Evolutionary conservation across 2,329 filamentous ascomycete species (phyloP), one percentile per base, ranked within the genome.

Genomic region (Lachnellula cervina): DNA sequence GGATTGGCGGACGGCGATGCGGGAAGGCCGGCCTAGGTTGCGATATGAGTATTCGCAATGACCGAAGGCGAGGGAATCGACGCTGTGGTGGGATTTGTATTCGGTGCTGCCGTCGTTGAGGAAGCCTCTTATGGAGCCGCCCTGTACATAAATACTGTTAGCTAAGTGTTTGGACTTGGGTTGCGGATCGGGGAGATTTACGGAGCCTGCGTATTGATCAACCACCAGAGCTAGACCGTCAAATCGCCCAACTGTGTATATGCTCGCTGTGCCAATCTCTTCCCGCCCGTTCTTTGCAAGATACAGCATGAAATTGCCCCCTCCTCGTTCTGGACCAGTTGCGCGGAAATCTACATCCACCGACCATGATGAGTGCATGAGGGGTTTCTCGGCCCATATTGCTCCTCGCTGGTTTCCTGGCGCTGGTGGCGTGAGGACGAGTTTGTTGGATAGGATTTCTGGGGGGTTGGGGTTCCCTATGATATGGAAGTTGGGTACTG

Each of bases 241-340:
- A 66, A 96, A 99, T 64, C 82, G 83, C 52, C 83, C 83, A 9
- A 87, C 87, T 0, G 88, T 94, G 74, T 97, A 96, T 64, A 96
- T 83, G 72, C 89, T 95, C 61, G 83, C 81, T 23, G 85, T 80
- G 54, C 84, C 86, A 54, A 96, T 77, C 32, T 78, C 76, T 58
- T 79, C 73, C 63, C 82, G 75, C 34, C 88, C 88, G 58, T 89
- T 81, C 64, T 83, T 85, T 51, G 83, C 86, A 68, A 95, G 90
- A 94, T 94, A 99, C 66, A 99, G 80, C 73, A 97, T 93, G 64
- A 99, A 77, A 73, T 95, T 97, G 49, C 94, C 94, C 56, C 87
- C 85, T 50, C 86, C 90, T 64, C 89, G 80, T 69, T 97, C 94
- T 60, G 88, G 87, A 7, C 94, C 94, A 59, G 83, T 90, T 51